These are phyloP conservation scores for Solioccasus polychromus DNA, from an alignment of 768 basidiomycete species.

Conservation along the genomic window DNA sequence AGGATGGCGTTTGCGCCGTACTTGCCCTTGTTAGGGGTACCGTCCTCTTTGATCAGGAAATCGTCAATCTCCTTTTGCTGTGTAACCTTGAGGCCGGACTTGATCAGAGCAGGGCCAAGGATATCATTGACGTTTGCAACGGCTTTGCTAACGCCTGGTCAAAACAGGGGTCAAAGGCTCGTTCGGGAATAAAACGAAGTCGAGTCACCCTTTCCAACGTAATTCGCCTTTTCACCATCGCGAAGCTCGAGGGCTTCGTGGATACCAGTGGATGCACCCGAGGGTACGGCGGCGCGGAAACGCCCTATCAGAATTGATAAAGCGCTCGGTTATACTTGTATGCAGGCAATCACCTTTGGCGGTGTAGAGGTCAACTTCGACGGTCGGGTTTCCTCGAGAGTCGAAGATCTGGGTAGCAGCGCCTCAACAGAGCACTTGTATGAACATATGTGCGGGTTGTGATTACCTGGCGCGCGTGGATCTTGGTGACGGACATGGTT, in stretches of 20 bases:
- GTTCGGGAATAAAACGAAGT: neutral
- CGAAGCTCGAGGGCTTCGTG: conserved; percentile 99
- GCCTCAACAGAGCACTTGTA: conserved; percentile 10
- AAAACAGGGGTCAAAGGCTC: conserved; percentile 1
- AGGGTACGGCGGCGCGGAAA: conserved; percentile 93
- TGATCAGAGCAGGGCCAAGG: conserved; percentile 87
- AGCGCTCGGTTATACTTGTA: conserved; percentile 4
- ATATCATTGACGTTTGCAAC: conserved; percentile 90
- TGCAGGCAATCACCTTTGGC: conserved; percentile 60
- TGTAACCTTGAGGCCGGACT: conserved; percentile 79
- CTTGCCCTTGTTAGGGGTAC: conserved; percentile 98
- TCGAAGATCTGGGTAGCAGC: conserved; percentile 81
- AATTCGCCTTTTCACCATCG: conserved; percentile 89
- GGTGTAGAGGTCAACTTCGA: conserved; percentile 90
- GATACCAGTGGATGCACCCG: conserved; percentile 96
- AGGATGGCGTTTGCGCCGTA: conserved; percentile 99
- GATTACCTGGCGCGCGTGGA: conserved; percentile 87
- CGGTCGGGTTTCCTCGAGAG: conserved; percentile 97
- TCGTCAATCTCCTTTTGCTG: conserved; percentile 95
- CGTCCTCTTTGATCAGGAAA: conserved; percentile 97
- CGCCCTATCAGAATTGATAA: conserved; percentile 53
- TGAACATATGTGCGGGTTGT: neutral
- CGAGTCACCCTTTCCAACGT: conserved; percentile 88
- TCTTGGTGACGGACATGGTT: conserved; percentile 88
- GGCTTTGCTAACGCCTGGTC: conserved; percentile 85